Conservation (phyloP, 306 rosid genomes). For the Vachellia collinsii region DNA sequence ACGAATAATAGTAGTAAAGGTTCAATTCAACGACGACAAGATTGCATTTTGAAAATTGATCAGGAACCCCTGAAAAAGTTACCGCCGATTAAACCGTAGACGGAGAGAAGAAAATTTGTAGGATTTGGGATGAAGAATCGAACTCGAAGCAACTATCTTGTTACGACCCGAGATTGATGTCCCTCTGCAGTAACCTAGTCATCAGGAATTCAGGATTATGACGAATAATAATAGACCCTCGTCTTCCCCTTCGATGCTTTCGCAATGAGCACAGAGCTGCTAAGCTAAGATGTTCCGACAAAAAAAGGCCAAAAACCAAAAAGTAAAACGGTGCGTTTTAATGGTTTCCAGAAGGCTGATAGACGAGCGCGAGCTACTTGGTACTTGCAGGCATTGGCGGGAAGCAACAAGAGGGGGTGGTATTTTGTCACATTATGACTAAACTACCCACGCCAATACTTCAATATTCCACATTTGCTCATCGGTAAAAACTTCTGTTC, state of each 20-base stretch:
- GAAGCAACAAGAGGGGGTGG: too few species aligned
- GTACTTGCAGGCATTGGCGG: not conserved
- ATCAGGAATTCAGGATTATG: not conserved
- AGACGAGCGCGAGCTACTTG: not conserved
- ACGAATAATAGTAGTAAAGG: slow-evolving; percentile 6
- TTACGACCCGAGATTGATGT: not conserved
- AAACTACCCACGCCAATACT: not conserved
- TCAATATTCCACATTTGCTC: not conserved
- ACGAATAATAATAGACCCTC: not conserved
- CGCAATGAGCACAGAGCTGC: not conserved
- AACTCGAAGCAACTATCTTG: not conserved
- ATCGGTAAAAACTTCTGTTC: not conserved
- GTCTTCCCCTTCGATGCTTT: not conserved
- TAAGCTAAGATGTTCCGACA: not conserved
- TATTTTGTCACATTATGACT: not conserved
- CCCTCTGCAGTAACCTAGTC: not conserved
- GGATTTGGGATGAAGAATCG: not conserved
- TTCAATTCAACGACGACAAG: not conserved
- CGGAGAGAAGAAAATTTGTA: not conserved
- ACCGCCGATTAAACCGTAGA: slow-evolving; percentile 21
- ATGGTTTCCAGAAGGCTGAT: not conserved
- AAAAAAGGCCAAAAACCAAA: not conserved
- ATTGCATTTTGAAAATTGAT: not conserved
- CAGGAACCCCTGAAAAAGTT: not conserved
- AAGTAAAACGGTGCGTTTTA: not conserved